Percentiles rank a stretch among this genome's conserved stretches.
phyloP scores from a whole-genome alignment of 352 stramenopile species.

The Phytophthora cryptogea region DNA sequence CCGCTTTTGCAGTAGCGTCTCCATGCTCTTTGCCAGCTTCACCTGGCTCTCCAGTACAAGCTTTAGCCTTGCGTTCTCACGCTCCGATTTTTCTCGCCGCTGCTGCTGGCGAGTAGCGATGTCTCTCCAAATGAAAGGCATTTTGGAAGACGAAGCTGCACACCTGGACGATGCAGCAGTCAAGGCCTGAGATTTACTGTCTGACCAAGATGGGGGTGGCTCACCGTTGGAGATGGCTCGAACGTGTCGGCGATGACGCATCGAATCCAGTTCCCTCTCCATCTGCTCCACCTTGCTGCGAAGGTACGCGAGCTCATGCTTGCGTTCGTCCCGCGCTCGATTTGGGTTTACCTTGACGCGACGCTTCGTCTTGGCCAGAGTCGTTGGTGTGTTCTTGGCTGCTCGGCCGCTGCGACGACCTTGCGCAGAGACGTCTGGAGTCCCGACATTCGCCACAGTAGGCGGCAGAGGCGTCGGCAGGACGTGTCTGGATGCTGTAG shows the following conservation, averaged over 20 bases:
- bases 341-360: constrained; percentile 39
- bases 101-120: constrained; percentile 52
- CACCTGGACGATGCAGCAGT: constrained; percentile 1
- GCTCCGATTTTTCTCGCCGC: constrained; percentile 44
- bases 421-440: constrained; percentile 7
- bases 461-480: constrained; percentile 11
- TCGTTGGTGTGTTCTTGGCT: constrained; percentile 9
- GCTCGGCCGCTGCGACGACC: constrained; percentile 4
- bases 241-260: constrained; percentile 17
- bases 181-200: constrained; percentile 3
- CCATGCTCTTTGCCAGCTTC: constrained; percentile 51
- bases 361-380: constrained; percentile 32
- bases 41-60: constrained; percentile 54
- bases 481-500: constrained; percentile 1
- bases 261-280: constrained; percentile 32
- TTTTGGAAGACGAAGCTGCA: constrained; percentile 7
- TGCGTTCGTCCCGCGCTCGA: constrained; percentile 36
- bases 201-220: not conserved
- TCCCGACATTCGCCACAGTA: constrained; percentile 8
- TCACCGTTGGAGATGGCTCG: constrained; percentile 15
- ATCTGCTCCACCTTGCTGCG: constrained; percentile 40
- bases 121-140: constrained; percentile 42
- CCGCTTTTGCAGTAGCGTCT: constrained; percentile 52
- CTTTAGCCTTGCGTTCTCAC: constrained; percentile 56
- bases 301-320: constrained; percentile 39